Evolutionary conservation across 208 protist species (phyloP).

Genomic region (Phytomonas sp.): DNA sequence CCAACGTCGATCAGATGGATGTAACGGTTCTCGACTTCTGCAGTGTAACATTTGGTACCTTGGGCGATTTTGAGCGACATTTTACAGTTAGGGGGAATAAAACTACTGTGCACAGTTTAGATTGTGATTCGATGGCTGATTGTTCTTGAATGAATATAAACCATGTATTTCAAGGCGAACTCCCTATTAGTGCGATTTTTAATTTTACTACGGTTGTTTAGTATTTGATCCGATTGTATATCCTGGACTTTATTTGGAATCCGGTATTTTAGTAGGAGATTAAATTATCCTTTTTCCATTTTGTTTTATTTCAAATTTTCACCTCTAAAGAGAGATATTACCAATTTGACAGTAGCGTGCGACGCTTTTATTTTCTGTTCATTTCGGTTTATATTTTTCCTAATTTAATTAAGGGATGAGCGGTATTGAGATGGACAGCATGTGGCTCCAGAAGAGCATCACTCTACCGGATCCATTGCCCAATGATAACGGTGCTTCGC

Average conservation of each 20-base stretch:
- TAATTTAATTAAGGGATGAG: constrained; percentile 4
- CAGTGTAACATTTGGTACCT: not conserved
- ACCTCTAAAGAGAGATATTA: not conserved
- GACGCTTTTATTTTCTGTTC: not conserved
- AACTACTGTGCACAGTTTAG: too few relatives aligned
- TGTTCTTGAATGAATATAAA: not conserved
- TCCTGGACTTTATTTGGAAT: not conserved
- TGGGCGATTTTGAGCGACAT: not conserved
- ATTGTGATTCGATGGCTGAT: not conserved
- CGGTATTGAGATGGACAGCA: constrained; percentile 33
- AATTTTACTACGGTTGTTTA: not conserved
- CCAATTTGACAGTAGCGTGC: not conserved
- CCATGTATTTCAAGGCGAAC: not conserved
- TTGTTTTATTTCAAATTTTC: not conserved
- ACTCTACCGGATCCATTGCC: constrained; percentile 63
- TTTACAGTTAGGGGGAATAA: not conserved
- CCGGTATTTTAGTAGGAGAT: not conserved
- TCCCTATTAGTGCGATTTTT: not conserved
- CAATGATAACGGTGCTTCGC: constrained; percentile 14
- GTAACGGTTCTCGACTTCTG: not conserved
- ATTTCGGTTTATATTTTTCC: not conserved
- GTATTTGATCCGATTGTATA: not conserved
- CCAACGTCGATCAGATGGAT: not conserved
- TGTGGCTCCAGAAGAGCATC: constrained; percentile 85
- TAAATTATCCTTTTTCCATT: not conserved